Evolutionary conservation across 139 green algal species (phyloP), one percentile per base, ranked within the genome.

Genomic region (Nannochloris sp.): DNA sequence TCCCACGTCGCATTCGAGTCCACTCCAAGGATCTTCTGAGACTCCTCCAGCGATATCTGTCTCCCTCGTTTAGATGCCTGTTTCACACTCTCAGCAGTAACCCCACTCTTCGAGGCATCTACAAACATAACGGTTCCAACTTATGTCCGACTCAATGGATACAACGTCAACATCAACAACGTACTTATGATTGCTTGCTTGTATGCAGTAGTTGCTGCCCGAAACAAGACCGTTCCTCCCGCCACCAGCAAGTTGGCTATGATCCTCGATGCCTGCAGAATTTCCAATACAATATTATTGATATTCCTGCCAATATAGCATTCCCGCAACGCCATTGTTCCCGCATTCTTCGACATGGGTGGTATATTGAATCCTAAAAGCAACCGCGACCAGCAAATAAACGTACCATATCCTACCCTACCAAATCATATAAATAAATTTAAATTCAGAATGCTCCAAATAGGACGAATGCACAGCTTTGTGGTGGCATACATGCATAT

Each of bases 241-340:
- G 89, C 87, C 2, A 95, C 73, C 17, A 96, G 68, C 17, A 95
- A 69, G 57, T 95, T 93, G 8, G 89, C 89, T 8, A 95, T 12
- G 5, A 95, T 84, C 8, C 83, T 73, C 3, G 80, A 74, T 12
- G 87, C 87, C 87, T 94, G 85, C 53, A 30, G 12, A 6, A 33
- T 20, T 26, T 28, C 46, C 16, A 20, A 10, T 53, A 53, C 5
- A 23, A 23, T 23, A 28, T 53, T 20, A 20, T 53, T 53, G 4
- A 23, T 1, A 28, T 40, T 40, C 9, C 9, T 40, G 0, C 11
- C 5, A 11, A 8, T 13, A 8, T 40, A 40, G 0, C 33, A 40
- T 13, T 40, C 5, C 33, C 33, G 11, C 8, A 11, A 40, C 33
- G 33, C 33, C 5, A 40, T 8, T 6, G 12, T 8, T 40, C 11